Base-by-base conservation (phyloP, 768 basidiomycete genomes). In the Mrakia hoshinonis region DNA sequence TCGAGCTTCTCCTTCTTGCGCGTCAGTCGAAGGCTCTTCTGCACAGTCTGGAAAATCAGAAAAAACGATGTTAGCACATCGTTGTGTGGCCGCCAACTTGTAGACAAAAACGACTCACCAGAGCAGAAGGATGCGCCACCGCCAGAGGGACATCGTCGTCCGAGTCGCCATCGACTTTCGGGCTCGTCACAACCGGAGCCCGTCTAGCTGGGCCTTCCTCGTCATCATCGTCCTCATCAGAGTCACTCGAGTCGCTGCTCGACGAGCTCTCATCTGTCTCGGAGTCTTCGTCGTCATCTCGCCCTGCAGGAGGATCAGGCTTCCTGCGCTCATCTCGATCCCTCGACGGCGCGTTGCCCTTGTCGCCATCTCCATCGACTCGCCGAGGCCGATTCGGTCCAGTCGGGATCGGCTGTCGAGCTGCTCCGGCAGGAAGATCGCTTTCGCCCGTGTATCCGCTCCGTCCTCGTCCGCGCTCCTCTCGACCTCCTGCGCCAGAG, bases 81-180 rank as follows among this genome's bases (percentile, higher is more conserved):
- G n/a, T n/a, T n/a, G n/a, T n/a, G n/a, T n/a, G n/a, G n/a, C n/a
- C n/a, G n/a, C n/a, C n/a, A n/a, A n/a, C n/a, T n/a, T n/a, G n/a
- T n/a, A n/a, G n/a, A n/a, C n/a, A n/a, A n/a, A n/a, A n/a, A 15
- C 43, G 43, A 43, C 43, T 43, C 43, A 43, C 84, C 70, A 95
- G 80, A 4, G 92, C 92, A 0, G 87, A 87, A 4, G 92, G 68
- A 92, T 90, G 38, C 87, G 83, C 74, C 85, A 73, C 86, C 3
- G 91, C 92, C 20, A 95, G 83, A 0, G 92, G 92, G 1, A 92
- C 82, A 75, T 95, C 88, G 77, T 95, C 92, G 24, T 74, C 74
- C 29, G 72, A 73, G 22, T 61, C 73, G 20, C 31, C 65, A 22
- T 68, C 43, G 34, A 61, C 58, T 36, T 39, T 31, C 10, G 58